Percentiles rank a stretch among this genome's conserved stretches.
These are phyloP conservation scores for Boeremia exigua DNA, from an alignment of 2,329 filamentous ascomycete genomes.

Conservation along the genomic window DNA sequence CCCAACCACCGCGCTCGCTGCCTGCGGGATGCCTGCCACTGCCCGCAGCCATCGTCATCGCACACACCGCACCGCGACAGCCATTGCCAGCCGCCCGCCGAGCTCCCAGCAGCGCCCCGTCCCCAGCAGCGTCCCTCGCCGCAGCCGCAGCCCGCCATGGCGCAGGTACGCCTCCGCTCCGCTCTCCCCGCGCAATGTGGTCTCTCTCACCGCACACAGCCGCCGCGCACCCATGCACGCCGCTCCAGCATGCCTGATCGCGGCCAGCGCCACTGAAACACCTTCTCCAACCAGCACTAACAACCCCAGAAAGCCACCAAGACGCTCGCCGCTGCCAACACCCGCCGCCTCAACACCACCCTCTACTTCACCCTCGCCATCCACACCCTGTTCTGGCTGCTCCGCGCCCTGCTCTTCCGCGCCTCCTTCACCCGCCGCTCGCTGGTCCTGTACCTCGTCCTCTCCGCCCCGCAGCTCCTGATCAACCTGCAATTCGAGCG, in stretches of 20 bases:
- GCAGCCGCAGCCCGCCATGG: constrained; percentile 24
- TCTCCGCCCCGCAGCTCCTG: constrained; percentile 76
- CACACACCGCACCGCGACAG: constrained; percentile 14
- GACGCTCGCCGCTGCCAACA: constrained; percentile 78
- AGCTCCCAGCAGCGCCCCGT: neutral
- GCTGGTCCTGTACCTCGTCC: constrained; percentile 69
- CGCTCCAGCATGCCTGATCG: neutral
- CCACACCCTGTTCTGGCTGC: constrained; percentile 76
- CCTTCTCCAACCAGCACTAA: neutral
- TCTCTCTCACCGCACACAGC: neutral
- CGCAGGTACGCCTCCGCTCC: constrained; percentile 25
- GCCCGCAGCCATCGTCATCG: constrained; percentile 20
- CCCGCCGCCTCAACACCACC: constrained; percentile 76
- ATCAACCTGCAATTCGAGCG: constrained; percentile 88
- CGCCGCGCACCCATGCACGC: neutral
- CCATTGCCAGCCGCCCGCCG: constrained; percentile 1
- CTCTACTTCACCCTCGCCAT: constrained; percentile 76
- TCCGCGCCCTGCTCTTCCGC: constrained; percentile 70
- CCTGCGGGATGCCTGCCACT: constrained; percentile 11
- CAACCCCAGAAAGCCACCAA: constrained; percentile 57
- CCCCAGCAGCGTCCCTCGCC: neutral
- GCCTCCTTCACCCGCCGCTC: constrained; percentile 60
- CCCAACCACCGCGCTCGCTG: constrained; percentile 4
- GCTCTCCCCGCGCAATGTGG: neutral
- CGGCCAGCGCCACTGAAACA: neutral